Base-by-base conservation (phyloP, 495 filamentous ascomycete species). In the Jackrogersella minutella region DNA sequence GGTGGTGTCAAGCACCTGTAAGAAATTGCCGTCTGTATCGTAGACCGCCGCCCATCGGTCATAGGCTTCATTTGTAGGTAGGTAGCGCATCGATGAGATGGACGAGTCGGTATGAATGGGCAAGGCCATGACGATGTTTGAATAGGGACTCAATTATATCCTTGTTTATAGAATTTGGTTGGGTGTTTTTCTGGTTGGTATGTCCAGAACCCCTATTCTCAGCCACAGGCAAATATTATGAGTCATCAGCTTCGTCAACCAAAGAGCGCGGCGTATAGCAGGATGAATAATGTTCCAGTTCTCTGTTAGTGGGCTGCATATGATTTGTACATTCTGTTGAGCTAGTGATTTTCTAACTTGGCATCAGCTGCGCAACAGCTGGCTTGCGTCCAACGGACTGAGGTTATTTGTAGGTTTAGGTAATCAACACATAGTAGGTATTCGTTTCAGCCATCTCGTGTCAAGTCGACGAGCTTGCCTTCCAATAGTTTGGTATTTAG, bases 11-110 rank as follows among this genome's bases (percentile, higher is more conserved):
- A 90, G 79, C 4, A 83, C 82, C 77, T 92, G 90, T 1, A 93
- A 80, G 72, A 91, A 89, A 72, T 92, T 93, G 22, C 85, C 85
- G 60, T 92, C 88, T 37, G 81, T 86, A 70, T 93, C 89, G 75
- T 93, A 92, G 10, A 76, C 69, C 6, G 46, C 16, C 9, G 74
- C 70, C 75, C 75, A 77, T 53, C 61, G 65, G 21, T 77, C 74
- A 54, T 77, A 77, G 24, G 74, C 75, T 31, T 74, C 72, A 11
- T 64, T 72, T 13, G 72, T 74, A 11, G 72, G 66, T 11, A 74
- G 60, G 24, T 74, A 70, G 41, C 66, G 66, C 37, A 72, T 55
- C 0, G 65, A 64, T n/a, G n/a, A n/a, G n/a, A n/a, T n/a, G n/a
- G n/a, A n/a, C n/a, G n/a, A n/a, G n/a, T n/a, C n/a, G n/a, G n/a